Evolutionary conservation across 2,329 filamentous ascomycete species (phyloP), one percentile per base, ranked within the genome.

Genomic region (Pseudogymnoascus sp.): DNA sequence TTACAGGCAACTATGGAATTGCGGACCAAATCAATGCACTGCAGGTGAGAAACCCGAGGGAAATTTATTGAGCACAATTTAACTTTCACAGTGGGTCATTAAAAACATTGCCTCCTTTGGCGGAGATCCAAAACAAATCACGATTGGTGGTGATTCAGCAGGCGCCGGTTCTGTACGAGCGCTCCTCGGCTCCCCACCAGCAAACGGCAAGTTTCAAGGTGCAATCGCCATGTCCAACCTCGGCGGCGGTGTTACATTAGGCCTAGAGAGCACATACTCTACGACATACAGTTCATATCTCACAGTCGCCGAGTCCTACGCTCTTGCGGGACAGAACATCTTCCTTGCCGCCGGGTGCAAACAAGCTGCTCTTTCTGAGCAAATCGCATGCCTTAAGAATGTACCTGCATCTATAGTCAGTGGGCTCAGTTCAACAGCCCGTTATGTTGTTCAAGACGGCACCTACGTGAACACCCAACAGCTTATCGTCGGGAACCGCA

Each of bases 381-480:
- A 82, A 60, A 78, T 82, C 38, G 71, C 75, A 2, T 82, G 80
- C 64, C 70, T 83, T 3, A 74, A 77, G 59, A 67, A 73, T 35
- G 71, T 78, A 1, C 75, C 76, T 10, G 77, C 78, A 0, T 38
- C 59, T 10, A 38, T 23, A n/a, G 12, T 38, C 18, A 38, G 59
- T 7, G n/a, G 14, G 4, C 59, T 37, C 37, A 40, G 37, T 37
- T 25, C 59, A 21, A 21, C 16, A 1, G 79, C 81, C 12, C 75
- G 79, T 44, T 82, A 81, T 65, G 79, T 83, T 6, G 80, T 83
- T 10, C 79, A 83, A 67, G 81, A 84, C 63, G 80, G 80, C 21
- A 75, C 71, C n/a, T 79, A 76, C 62, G 78, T 83, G 63, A 77
- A 78, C 65, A 80, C 79, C 0, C 71, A 75, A 10, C 72, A 81